These are phyloP conservation scores for Colletotrichum destructivum DNA, from an alignment of 2,329 filamentous ascomycete species.

Conservation along the genomic window DNA sequence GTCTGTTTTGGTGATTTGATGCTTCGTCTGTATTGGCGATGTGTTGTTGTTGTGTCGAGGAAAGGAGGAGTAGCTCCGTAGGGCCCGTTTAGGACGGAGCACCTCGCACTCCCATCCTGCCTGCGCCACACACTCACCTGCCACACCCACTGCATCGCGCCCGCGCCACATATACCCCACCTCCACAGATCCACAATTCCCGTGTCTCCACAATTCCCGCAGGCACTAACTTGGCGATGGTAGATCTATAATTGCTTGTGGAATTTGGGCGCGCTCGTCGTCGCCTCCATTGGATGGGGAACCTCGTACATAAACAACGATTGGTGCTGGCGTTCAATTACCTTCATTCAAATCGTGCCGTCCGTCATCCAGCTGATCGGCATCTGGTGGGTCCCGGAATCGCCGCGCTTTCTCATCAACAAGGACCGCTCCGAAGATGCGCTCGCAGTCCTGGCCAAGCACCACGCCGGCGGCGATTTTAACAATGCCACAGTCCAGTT, in stretches of 20 bases:
- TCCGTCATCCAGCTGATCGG: slow-evolving; percentile 75
- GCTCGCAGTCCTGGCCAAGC: slow-evolving; percentile 71
- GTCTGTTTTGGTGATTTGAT: no score
- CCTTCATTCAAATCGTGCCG: slow-evolving; percentile 74
- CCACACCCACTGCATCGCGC: no score
- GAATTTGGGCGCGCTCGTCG: slow-evolving; percentile 72
- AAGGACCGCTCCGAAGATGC: slow-evolving; percentile 76
- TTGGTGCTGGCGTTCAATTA: slow-evolving; percentile 79
- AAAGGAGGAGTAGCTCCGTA: no score
- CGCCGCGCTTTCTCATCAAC: slow-evolving; percentile 75
- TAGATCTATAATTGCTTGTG: slow-evolving; percentile 76
- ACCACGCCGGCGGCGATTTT: slow-evolving; percentile 74
- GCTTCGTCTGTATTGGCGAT: no score
- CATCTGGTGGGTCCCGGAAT: slow-evolving; percentile 79
- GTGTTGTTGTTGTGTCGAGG: no score
- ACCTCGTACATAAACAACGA: slow-evolving; percentile 70
- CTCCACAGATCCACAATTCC: no score
- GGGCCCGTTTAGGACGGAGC: no score
- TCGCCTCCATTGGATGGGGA: slow-evolving; percentile 75
- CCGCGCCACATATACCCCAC: no score
- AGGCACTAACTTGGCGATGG: not conserved
- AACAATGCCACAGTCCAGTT: slow-evolving; percentile 75
- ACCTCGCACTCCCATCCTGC: no score
- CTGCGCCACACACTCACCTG: no score
- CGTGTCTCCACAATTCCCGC: not conserved